Base-by-base conservation (phyloP, 148 eudicot genomes). In the Arbutus unedo region DNA sequence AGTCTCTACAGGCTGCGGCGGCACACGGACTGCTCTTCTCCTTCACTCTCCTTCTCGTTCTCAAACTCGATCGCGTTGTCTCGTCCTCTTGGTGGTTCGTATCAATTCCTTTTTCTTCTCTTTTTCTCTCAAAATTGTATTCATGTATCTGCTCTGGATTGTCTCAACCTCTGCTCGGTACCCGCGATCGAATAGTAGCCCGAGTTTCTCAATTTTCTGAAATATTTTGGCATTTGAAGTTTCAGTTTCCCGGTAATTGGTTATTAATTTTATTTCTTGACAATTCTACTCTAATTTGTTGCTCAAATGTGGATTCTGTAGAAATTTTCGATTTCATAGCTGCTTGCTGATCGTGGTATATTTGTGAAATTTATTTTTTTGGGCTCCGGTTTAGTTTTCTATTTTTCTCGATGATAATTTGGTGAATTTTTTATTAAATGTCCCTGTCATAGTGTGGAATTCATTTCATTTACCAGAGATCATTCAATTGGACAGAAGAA, bases 61-160 rank as follows among this genome's bases (percentile, higher is more conserved):
- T 85, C 73, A 89, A 89, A 85, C 89, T 89, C 83, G 54, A 82
- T 81, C 82, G 78, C 13, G 48, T 82, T 23, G 47, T 83, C 7
- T 60, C 82, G 3, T 80, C 73, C 67, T 79, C 91, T n/a, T 89
- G 91, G 91, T 87, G 91, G 91, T 89, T 53, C 8, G 87, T 86
- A 45, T 72, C 53, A 14, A 62, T 80, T 14, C 55, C 55, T 59
- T 6, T 49, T 66, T 72, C 80, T 31, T 45, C 66, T 72, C 41
- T 8, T 43, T 53, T 70, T 79, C 13, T 57, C 25, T 14, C 16
- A 0, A 18, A 14, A 14, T 74, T 2, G n/a, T 43, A 53, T 55
- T 54, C 19, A 3, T 41, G 4, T 78, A 10, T 31, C 14, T n/a
- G 48, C 15, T 16, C 45, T 13, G 53, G 4, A 13, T 77, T 45